Conservation (phyloP, 805 yeast species). For the Candida insectalens region DNA sequence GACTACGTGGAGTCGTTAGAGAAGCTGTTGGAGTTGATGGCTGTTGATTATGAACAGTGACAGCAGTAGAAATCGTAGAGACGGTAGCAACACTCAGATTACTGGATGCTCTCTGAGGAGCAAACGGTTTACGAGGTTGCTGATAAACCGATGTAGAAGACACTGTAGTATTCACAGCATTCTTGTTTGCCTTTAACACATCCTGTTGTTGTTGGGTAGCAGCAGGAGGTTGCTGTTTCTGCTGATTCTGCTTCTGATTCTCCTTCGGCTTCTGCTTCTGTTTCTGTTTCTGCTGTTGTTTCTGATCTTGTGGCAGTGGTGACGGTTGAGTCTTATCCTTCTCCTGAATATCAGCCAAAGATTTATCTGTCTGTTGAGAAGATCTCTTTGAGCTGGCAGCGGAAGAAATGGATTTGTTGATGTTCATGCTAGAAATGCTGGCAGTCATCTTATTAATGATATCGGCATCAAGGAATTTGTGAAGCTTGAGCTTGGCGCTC, state of each 20-base stretch:
- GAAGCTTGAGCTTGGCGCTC: slow-evolving; percentile 32
- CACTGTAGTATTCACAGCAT: not conserved
- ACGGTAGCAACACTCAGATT: no score
- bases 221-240: not conserved
- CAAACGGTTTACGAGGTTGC: not conserved
- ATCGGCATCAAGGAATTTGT: slow-evolving; percentile 28
- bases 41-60: no score
- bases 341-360: no score
- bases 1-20: no score
- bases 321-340: not conserved
- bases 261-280: slow-evolving; percentile 4
- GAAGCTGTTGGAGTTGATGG: no score
- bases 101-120: not conserved
- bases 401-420: no score
- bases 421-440: slow-evolving; percentile 27
- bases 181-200: not conserved
- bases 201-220: not conserved
- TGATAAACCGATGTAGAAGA: not conserved
- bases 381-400: slow-evolving; percentile 4
- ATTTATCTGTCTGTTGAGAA: no score
- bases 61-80: no score
- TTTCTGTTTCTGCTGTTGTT: not conserved
- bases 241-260: slow-evolving; percentile 1
- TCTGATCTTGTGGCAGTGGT: not conserved
- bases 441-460: slow-evolving; percentile 28